These are phyloP conservation scores for Hyphodiscus hymeniophilus DNA, from an alignment of 495 filamentous ascomycete genomes.

Conservation along the genomic window DNA sequence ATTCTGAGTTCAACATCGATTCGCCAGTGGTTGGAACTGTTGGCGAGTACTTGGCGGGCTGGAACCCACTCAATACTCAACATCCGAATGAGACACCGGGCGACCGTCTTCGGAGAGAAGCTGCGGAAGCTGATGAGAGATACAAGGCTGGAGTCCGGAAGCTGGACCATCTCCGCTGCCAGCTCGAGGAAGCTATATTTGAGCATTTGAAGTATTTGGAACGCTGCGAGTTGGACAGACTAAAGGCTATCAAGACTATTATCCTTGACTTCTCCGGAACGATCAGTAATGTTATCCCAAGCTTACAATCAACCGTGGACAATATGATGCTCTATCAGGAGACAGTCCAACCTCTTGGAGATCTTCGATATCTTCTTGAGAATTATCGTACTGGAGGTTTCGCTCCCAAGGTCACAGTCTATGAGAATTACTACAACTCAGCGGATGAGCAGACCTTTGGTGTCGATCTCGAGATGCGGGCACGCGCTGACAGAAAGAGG, in stretches of 20 bases:
- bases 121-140: constrained; percentile 81
- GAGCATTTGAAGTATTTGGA: constrained; percentile 93
- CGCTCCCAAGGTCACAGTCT: constrained; percentile 81
- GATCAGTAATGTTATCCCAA: constrained; percentile 96
- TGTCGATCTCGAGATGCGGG: constrained; percentile 90
- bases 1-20: constrained; percentile 47
- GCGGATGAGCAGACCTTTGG: constrained; percentile 98
- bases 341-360: constrained; percentile 86
- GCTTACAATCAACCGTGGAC: constrained; percentile 87
- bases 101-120: constrained; percentile 81
- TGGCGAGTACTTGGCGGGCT: constrained; percentile 77
- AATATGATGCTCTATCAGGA: constrained; percentile 99
- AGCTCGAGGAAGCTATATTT: constrained; percentile 88
- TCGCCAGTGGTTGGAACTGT: constrained; percentile 71
- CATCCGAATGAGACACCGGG: constrained; percentile 85
- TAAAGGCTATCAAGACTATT: constrained; percentile 97
- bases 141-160: constrained; percentile 82
- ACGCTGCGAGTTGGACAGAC: constrained; percentile 89
- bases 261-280: constrained; percentile 96
- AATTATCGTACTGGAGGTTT: constrained; percentile 95
- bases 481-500: constrained; percentile 86
- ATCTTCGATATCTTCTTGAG: constrained; percentile 92
- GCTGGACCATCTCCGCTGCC: constrained; percentile 84
- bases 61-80: constrained; percentile 86
- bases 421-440: constrained; percentile 98